Evolutionary conservation across 345 rosid genomes (phyloP), one percentile per base, ranked within the genome.

Genomic region (Ceriops decandra): DNA sequence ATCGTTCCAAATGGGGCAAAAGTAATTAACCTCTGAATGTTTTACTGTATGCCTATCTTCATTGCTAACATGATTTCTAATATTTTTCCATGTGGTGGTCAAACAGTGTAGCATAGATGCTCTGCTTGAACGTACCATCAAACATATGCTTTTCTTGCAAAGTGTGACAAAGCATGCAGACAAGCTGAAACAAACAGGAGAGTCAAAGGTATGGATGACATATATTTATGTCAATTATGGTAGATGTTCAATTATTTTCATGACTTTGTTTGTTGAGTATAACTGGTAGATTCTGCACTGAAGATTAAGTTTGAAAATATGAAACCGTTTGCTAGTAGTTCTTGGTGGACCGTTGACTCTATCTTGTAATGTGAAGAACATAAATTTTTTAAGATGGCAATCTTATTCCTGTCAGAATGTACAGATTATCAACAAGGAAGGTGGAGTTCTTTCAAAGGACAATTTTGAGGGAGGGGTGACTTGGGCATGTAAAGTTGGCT

Each of bases 41-140:
- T 59, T 8, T 57, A 47, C 22, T 46, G 56, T 31, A 62, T 64
- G 27, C 66, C 46, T 17, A 61, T 64, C 54, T 56, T 8, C 47
- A 5, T 19, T 31, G 11, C 27, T 28, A 5, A 8, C 36, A 2
- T 63, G 17, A 53, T 42, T 22, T 9, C 28, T 53, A 24, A 2
- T 38, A 33, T 70, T 21, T 30, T 22, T 76, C 56, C 24, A n/a
- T 58, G 73, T 38, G 75, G 38, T 70, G 63, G 70, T 66, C 75
- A 47, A 72, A 82, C 98, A 95, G 99, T 95, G 97, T 82, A 95
- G 99, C 86, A 95, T 95, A 65, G 99, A 95, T 81, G 92, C 99
- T 5, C 86, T 95, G 35, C 84, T 95, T 0, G 99, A 95, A 74
- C 93, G 87, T 4, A 95, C 99, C 51, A 85, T 95, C 81, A 95